Conservation (phyloP, 352 stramenopile genomes). For the Globisporangium spinosum region DNA sequence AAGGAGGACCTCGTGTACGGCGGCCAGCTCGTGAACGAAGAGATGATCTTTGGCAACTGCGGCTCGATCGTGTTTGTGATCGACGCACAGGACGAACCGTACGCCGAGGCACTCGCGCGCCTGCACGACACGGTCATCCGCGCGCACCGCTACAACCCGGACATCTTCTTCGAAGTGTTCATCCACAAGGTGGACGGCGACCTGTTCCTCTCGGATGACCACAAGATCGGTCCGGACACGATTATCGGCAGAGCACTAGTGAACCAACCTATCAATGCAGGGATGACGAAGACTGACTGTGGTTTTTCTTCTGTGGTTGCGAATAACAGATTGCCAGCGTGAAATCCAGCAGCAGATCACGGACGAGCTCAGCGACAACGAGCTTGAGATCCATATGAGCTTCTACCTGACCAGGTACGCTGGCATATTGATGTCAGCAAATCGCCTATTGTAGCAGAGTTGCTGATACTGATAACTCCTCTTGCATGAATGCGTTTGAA, state of each 20-base stretch:
- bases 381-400: slow-evolving; percentile 91
- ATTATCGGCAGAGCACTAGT: background rate
- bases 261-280: too few relatives aligned
- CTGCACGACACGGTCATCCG: slow-evolving; percentile 87
- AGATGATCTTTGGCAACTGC: slow-evolving; percentile 91
- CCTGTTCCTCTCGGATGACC: slow-evolving; percentile 97
- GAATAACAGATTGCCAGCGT: slow-evolving; percentile 90
- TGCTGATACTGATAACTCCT: background rate
- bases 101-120: slow-evolving; percentile 80
- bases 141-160: slow-evolving; percentile 91
- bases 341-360: slow-evolving; percentile 97
- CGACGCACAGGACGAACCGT: slow-evolving; percentile 95
- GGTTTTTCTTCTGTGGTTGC: background rate
- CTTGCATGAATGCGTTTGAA: background rate
- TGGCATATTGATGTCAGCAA: background rate
- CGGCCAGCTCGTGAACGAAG: slow-evolving; percentile 86
- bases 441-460: background rate
- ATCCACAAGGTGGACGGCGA: slow-evolving; percentile 99
- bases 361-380: slow-evolving; percentile 93
- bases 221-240: slow-evolving; percentile 89
- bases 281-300: background rate
- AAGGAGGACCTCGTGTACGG: slow-evolving; percentile 89
- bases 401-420: slow-evolving; percentile 85
- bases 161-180: slow-evolving; percentile 98
- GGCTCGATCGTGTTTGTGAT: slow-evolving; percentile 97